Percentiles rank a stretch among this genome's conserved stretches.
Conservation (phyloP, 2,329 filamentous ascomycete genomes). For the Trichoderma simmonsii region DNA sequence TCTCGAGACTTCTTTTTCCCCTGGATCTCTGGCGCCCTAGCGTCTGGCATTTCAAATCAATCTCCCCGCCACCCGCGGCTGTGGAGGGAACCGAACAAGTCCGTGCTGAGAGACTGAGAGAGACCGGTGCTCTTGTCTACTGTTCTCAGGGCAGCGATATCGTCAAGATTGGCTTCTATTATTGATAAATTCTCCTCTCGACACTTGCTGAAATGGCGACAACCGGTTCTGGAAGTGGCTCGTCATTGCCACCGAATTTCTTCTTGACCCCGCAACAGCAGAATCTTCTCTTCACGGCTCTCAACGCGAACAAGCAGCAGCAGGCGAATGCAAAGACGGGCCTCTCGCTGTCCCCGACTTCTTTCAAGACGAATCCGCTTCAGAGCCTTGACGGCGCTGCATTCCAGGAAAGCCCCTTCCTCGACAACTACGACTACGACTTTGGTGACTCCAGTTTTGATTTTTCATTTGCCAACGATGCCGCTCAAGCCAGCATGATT, state of each 20-base stretch:
- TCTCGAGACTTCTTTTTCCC: not conserved
- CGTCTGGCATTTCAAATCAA: conserved; percentile 18
- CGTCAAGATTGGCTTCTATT: not conserved
- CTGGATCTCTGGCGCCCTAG: conserved; percentile 3
- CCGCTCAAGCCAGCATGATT: conserved; percentile 65
- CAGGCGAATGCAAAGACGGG: conserved; percentile 26
- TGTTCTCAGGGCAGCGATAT: not conserved
- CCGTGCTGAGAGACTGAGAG: not conserved
- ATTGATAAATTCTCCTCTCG: not conserved
- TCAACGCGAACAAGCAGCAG: conserved; percentile 63
- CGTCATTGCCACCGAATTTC: conserved; percentile 51
- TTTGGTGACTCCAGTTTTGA: conserved; percentile 76
- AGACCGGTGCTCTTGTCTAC: not conserved
- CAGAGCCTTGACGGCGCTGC: conserved; percentile 39
- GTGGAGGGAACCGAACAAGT: not conserved
- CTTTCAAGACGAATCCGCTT: conserved; percentile 49
- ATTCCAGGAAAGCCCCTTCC: conserved; percentile 73
- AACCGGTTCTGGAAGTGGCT: conserved; percentile 42
- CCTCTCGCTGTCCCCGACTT: conserved; percentile 45
- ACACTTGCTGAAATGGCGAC: conserved; percentile 45
- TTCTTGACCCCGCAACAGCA: conserved; percentile 75
- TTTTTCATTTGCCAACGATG: conserved; percentile 49
- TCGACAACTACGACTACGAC: conserved; percentile 74
- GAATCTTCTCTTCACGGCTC: conserved; percentile 69
- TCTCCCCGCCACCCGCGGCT: conserved; percentile 15